These are phyloP conservation scores for Corymbia citriodora DNA, from an alignment of 441 rosid genomes.

Conservation along the genomic window DNA sequence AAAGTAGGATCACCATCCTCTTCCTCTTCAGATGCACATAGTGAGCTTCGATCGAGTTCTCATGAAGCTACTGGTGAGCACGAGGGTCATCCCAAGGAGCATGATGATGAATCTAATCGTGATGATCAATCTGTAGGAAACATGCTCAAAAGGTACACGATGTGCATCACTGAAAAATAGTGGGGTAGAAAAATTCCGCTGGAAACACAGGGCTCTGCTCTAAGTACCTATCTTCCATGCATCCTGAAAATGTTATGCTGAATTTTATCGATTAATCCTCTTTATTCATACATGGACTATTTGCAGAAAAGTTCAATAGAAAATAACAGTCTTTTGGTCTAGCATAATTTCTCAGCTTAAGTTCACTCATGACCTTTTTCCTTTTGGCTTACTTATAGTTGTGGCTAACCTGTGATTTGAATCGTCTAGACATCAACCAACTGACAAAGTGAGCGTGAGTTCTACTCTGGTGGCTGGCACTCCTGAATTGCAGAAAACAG, in stretches of 20 bases:
- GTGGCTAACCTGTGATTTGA: background rate
- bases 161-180: too few relatives aligned
- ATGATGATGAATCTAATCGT: background rate
- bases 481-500: background rate
- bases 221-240: background rate
- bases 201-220: background rate
- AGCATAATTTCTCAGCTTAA: background rate
- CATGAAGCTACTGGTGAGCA: background rate
- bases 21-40: slow-evolving; percentile 5
- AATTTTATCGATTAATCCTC: background rate
- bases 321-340: background rate
- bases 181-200: background rate
- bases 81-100: background rate
- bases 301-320: background rate
- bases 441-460: background rate
- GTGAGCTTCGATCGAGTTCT: background rate
- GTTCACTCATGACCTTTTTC: background rate
- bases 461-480: background rate
- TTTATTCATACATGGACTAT: background rate
- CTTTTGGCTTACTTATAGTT: background rate
- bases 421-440: background rate
- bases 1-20: slow-evolving; percentile 6
- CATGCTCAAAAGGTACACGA: background rate
- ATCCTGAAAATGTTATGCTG: background rate
- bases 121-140: background rate